A percentile compares a stretch with the other conserved stretches of the same genome.
Evolutionary conservation across 805 yeast species (phyloP).

Genomic region (Cyberlindnera sargentensis): DNA sequence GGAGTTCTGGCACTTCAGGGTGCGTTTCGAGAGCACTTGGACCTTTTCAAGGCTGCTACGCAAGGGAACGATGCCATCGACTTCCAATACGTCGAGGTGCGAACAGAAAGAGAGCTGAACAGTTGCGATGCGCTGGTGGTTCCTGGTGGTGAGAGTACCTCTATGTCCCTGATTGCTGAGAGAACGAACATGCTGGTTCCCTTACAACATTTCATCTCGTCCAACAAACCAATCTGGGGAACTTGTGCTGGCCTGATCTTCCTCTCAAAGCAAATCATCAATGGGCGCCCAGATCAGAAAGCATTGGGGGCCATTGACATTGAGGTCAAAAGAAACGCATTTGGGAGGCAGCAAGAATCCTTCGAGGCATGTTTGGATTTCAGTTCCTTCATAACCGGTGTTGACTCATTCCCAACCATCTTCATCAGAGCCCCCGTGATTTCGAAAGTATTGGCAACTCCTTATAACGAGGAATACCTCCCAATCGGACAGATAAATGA

Average conservation of each 20-base stretch:
- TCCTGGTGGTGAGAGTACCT: conserved; percentile 1
- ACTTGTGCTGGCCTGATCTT: not conserved
- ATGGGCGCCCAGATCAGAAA: not conserved
- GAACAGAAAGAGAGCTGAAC: not conserved
- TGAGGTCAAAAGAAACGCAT: not conserved
- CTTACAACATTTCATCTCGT: not conserved
- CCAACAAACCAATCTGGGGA: not conserved
- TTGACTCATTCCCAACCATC: not conserved
- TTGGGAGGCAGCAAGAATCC: not conserved
- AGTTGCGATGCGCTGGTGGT: not conserved
- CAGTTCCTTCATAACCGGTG: not conserved
- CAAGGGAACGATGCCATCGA: not conserved
- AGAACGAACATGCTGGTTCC: not conserved
- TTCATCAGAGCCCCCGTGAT: conserved; percentile 1
- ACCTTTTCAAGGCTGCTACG: not conserved
- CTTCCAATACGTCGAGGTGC: not conserved
- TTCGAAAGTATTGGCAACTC: not conserved
- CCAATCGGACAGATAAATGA: not conserved
- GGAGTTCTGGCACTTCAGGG: not conserved
- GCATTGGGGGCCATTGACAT: not conserved
- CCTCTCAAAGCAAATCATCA: not conserved
- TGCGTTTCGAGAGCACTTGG: not conserved
- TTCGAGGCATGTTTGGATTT: not conserved
- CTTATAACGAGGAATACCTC: not conserved
- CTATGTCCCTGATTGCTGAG: not conserved